phyloP scores from a whole-genome alignment of 164 flowering plant genomes.

The Chimonanthus salicifolius region DNA sequence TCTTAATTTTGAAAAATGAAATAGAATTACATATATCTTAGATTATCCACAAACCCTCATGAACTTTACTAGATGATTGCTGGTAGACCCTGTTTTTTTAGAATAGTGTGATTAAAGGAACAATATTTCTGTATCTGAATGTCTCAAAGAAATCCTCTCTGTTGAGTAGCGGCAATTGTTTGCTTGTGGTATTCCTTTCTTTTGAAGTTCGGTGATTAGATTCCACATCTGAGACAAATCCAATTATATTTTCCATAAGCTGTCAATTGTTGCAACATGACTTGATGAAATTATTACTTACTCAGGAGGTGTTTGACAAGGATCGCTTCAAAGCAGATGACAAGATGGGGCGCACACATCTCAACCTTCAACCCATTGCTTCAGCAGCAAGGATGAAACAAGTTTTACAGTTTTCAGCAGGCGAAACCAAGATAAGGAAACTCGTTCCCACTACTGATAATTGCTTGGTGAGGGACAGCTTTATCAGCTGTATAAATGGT shows the following conservation, averaged over 20 bases:
- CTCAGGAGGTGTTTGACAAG: conserved; percentile 85
- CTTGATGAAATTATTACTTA: background rate
- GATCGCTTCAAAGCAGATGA: conserved; percentile 88
- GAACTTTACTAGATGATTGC: no score
- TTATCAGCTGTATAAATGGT: conserved; percentile 46
- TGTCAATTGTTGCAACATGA: background rate
- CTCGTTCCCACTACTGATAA: conserved; percentile 57
- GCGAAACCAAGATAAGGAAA: conserved; percentile 56
- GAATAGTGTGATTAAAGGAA: no score
- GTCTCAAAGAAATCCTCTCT: no score
- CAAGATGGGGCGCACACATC: conserved; percentile 74
- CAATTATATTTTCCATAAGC: background rate
- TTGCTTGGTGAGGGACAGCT: conserved; percentile 65
- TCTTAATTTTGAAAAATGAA: no score
- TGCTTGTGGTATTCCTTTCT: background rate
- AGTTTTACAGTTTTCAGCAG: conserved; percentile 41
- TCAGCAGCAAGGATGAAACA: conserved; percentile 56
- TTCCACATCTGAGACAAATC: background rate
- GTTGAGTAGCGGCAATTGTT: no score
- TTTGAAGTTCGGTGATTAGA: background rate
- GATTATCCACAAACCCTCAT: no score
- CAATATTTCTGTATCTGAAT: no score
- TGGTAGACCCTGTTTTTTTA: no score
- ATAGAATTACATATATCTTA: no score
- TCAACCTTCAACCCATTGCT: conserved; percentile 61